Evolutionary conservation across 306 rosid genomes (phyloP), one percentile per base, ranked within the genome.

Genomic region (Styphnolobium japonicum): DNA sequence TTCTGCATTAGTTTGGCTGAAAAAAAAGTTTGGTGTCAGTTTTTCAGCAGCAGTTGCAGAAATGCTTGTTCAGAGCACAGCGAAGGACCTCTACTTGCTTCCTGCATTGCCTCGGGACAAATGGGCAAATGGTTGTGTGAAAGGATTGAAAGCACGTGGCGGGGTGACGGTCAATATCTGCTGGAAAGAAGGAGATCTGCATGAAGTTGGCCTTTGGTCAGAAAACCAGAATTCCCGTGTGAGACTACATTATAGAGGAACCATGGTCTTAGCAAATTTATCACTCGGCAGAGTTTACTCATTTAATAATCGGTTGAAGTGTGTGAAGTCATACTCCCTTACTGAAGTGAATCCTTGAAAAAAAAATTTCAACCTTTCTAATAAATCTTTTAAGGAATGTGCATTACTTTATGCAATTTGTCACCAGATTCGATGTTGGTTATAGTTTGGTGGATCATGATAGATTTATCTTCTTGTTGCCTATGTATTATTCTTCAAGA

Each of bases 31-130:
- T 78, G 78, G 81, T 67, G 4, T 12, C 88, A 90, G 95, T 21
- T 90, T 90, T 85, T 64, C 91, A 52, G 81, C 90, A 11, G 93
- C 96, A 52, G 71, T 90, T 58, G 93, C 92, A 18, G 97, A 92
- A 85, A 92, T 90, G 93, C 90, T 92, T 73, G 95, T 92, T 71
- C 97, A 90, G 53, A 90, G 97, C 88, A 90, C 97, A 2, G 33
- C 68, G 6, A 92, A 86, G 79, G 96, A 92, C 63, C 85, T 92
- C 2, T 85, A 81, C 85, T 82, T 92, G 71, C 97, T 92, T 80
- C 96, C 97, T 0, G 96, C 97, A 2, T 85, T 92, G 82, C 97
- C 97, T 0, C 86, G 90, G 16, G 93, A 89, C 55, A 90, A 86
- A 86, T 90, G 97, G 97, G 82, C 90, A 5, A 86, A 73, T 58